Conservation (phyloP, 352 stramenopile genomes). For the Phytophthora chlamydospora region DNA sequence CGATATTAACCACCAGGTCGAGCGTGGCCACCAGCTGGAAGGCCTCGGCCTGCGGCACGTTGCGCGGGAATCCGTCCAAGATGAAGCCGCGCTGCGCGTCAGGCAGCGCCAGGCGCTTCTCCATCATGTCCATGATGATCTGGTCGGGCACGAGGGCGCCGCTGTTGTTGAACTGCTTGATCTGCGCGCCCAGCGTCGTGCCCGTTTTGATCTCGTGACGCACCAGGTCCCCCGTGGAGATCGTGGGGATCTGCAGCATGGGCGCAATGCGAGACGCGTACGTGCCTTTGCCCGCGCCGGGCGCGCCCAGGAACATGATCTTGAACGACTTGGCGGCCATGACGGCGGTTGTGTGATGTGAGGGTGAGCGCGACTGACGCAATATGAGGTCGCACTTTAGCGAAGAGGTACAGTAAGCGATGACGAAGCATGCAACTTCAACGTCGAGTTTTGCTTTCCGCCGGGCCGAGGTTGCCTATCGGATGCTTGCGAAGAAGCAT, state of each 20-base stretch:
- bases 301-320: constrained; percentile 92
- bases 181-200: constrained; percentile 71
- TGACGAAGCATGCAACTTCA: constrained; percentile 24
- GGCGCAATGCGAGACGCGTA: constrained; percentile 89
- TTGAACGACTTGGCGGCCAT: constrained; percentile 59
- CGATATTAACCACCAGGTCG: constrained; percentile 90
- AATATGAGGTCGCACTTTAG: too few species aligned
- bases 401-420: neutral
- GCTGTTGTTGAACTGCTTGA: constrained; percentile 88
- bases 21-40: constrained; percentile 81
- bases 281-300: constrained; percentile 91
- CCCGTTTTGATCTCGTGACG: constrained; percentile 88
- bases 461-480: too few species aligned
- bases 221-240: constrained; percentile 90
- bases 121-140: constrained; percentile 91
- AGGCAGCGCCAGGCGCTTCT: constrained; percentile 68
- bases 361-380: too few species aligned
- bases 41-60: constrained; percentile 85
- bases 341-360: neutral
- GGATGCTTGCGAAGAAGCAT: too few species aligned
- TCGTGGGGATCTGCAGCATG: constrained; percentile 87
- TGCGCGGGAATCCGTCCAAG: constrained; percentile 90
- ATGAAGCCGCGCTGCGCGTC: constrained; percentile 87
- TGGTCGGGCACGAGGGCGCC: constrained; percentile 87
- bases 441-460: constrained; percentile 7